Evolutionary conservation across 768 basidiomycete genomes (phyloP), one percentile per base, ranked within the genome.

Genomic region (Pleurotus citrinopileatus): DNA sequence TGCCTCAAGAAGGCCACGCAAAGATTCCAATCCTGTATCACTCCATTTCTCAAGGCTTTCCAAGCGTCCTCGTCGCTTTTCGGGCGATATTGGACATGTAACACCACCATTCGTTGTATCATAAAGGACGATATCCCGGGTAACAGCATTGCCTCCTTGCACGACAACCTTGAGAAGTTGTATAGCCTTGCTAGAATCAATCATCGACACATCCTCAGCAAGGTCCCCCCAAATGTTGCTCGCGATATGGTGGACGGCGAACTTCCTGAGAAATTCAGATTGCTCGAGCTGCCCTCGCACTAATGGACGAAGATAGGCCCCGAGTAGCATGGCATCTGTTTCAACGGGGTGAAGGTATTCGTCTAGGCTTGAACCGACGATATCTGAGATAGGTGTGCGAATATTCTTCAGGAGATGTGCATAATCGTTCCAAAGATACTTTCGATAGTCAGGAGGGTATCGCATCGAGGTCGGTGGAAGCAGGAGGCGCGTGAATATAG

Each of bases 391-490:
- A 5, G 75, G 67, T 4, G 75, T 73, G 17, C 78, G 78, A 25
- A 93, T 73, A 20, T 77, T 86, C 60, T 77, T 79, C 51, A 92
- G 64, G 36, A 84, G 65, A 60, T 89, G 86, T 2, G 75, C 75
- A 59, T 83, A 89, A 60, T 96, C 94, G 53, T 76, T 83, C 89
- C 91, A 97, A 3, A 98, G 65, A 53, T 86, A 81, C 57, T 83
- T 85, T 47, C 95, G 84, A 63, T 92, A 97, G 71, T 98, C 95
- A 20, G 73, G 53, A 0, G 91, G 75, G 62, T 94, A 94, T 10
- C 71, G 70, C 83, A 89, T 87, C 2, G 91, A 78, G 8, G 86
- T 75, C 0, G 94, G 88, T 0, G 89, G 82, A 5, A 95, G 75
- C 12, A 97, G 77, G 10, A 96, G 76, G 2, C 79, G 74, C 10